Conservation (phyloP, 768 basidiomycete genomes). For the Boletus rubropictus region DNA sequence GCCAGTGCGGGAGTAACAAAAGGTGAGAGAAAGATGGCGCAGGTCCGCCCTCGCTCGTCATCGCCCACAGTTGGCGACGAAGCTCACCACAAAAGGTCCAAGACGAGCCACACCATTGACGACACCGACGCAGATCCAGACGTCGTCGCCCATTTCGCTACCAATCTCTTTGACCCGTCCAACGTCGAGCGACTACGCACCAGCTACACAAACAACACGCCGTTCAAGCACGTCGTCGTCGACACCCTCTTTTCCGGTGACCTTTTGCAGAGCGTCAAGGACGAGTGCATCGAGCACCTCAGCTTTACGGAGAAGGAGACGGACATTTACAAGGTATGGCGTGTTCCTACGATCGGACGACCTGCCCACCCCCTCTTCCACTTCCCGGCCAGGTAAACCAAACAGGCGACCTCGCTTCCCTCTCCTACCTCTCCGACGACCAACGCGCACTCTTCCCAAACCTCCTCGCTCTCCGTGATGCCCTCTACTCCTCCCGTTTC, state of each 20-base stretch:
- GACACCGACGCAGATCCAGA: slow-evolving; percentile 7
- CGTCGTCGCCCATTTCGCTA: slow-evolving; percentile 19
- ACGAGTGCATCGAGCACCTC: slow-evolving; percentile 75
- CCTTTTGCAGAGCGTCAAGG: slow-evolving; percentile 72
- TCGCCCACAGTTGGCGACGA: slow-evolving; percentile 32
- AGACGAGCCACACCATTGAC: slow-evolving; percentile 32
- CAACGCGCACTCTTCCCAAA: slow-evolving; percentile 77
- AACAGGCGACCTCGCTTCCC: slow-evolving; percentile 92
- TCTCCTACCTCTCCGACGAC: slow-evolving; percentile 74
- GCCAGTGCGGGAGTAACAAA: neutral
- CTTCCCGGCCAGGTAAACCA: slow-evolving; percentile 70
- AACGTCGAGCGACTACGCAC: slow-evolving; percentile 51
- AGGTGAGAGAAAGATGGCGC: slow-evolving; percentile 33
- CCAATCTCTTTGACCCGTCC: slow-evolving; percentile 51
- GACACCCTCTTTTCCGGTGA: slow-evolving; percentile 80
- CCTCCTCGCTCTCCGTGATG: slow-evolving; percentile 79
- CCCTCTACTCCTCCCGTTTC: slow-evolving; percentile 83
- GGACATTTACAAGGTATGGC: slow-evolving; percentile 90
- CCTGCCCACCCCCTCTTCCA: neutral
- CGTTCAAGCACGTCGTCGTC: slow-evolving; percentile 80
- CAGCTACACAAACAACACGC: slow-evolving; percentile 53
- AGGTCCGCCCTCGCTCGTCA: slow-evolving; percentile 42
- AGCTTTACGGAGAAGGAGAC: slow-evolving; percentile 93
- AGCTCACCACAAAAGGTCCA: slow-evolving; percentile 31
- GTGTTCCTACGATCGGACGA: neutral